Evolutionary conservation across 257 asterid genomes (phyloP).

Genomic region (Fraxinus pennsylvanica): DNA sequence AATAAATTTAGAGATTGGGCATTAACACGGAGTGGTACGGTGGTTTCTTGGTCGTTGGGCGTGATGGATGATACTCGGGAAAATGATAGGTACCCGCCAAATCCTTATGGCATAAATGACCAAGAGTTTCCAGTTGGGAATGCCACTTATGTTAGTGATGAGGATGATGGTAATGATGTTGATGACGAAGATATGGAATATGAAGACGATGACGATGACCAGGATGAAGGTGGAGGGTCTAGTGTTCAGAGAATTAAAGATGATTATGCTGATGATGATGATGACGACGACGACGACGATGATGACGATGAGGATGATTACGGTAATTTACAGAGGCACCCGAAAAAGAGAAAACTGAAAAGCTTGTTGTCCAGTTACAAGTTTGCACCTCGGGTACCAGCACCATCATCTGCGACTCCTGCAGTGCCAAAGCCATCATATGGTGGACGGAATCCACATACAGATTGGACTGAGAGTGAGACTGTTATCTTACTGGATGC

Average conservation of each 20-base stretch:
- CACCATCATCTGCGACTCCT: conserved; percentile 37
- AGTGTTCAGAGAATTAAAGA: conserved; percentile 47
- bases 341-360: conserved; percentile 48
- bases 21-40: background rate
- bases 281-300: conserved; percentile 33
- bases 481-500: conserved; percentile 66
- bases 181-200: conserved; percentile 26
- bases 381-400: conserved; percentile 75
- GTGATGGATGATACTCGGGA: conserved; percentile 59
- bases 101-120: conserved; percentile 35
- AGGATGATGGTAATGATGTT: conserved; percentile 27
- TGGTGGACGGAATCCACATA: conserved; percentile 79
- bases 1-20: conserved; percentile 10
- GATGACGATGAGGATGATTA: conserved; percentile 50
- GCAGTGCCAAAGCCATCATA: conserved; percentile 47
- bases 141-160: conserved; percentile 39
- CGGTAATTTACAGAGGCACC: conserved; percentile 46
- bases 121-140: conserved; percentile 30
- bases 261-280: conserved; percentile 31
- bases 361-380: conserved; percentile 40
- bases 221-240: conserved; percentile 31
- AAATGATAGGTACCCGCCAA: conserved; percentile 52
- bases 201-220: conserved; percentile 28
- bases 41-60: conserved; percentile 26
- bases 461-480: conserved; percentile 93